Conservation (phyloP, 140 eudicot species). For the Anethum foeniculum region DNA sequence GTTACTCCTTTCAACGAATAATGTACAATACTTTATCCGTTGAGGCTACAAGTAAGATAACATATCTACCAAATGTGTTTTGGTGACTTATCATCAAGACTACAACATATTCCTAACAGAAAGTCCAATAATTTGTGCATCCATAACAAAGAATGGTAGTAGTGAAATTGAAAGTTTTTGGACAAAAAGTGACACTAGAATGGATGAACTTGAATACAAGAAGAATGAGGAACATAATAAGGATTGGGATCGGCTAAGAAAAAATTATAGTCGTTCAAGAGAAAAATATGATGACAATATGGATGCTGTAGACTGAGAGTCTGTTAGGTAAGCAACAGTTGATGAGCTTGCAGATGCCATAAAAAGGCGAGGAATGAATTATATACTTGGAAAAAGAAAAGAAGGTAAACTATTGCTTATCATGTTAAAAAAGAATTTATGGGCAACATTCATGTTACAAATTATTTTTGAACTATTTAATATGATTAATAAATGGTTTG, state of each 20-base stretch:
- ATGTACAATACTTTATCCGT: too few species aligned
- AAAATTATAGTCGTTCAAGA: not conserved
- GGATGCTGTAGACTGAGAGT: not conserved
- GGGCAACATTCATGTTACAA: not conserved
- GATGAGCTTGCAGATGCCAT: not conserved
- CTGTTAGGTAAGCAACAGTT: not conserved
- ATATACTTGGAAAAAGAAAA: not conserved
- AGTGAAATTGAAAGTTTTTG: not conserved
- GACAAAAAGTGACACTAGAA: not conserved
- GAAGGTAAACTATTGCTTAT: not conserved
- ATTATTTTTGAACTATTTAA: not conserved
- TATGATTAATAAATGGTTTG: not conserved
- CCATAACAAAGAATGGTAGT: not conserved
- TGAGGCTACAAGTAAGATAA: too few species aligned
- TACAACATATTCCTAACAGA: too few species aligned
- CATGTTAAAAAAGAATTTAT: not conserved
- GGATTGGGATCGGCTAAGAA: not conserved
- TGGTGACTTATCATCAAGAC: too few species aligned
- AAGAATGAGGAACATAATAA: not conserved
- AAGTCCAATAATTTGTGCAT: not conserved
- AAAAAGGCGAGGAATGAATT: not conserved
- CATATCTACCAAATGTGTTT: too few species aligned
- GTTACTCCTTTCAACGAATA: too few species aligned
- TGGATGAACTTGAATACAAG: not conserved
- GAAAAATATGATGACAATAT: not conserved